Evolutionary conservation across 345 rosid genomes (phyloP).

Genomic region (Melaleuca quinquenervia): DNA sequence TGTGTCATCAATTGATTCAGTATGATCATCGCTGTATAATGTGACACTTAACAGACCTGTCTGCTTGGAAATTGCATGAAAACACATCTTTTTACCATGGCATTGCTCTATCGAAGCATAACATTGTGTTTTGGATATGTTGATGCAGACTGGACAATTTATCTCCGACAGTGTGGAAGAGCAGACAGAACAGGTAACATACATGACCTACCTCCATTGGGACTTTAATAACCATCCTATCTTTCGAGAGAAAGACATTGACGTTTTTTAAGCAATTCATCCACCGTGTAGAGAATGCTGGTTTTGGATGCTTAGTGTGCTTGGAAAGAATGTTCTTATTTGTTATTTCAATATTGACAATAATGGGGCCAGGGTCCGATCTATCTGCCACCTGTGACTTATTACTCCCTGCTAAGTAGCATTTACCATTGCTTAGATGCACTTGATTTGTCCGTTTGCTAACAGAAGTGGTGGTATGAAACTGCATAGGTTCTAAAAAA

Average conservation of each 20-base stretch:
- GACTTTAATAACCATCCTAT: background rate
- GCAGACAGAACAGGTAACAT: slow-evolving; percentile 77
- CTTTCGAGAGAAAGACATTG: background rate
- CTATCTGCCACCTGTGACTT: background rate
- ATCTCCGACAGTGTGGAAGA: slow-evolving; percentile 59
- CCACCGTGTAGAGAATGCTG: background rate
- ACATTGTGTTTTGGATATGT: background rate
- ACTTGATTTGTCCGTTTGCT: background rate
- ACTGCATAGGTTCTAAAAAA: slow-evolving; percentile 35
- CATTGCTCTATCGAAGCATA: background rate
- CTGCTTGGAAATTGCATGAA: background rate
- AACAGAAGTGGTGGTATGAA: background rate
- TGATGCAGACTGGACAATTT: slow-evolving; percentile 64
- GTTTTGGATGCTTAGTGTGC: background rate
- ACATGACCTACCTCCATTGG: background rate
- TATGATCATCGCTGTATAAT: background rate
- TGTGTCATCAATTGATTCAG: background rate
- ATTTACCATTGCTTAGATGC: background rate
- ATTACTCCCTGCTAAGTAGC: background rate
- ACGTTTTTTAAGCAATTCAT: background rate
- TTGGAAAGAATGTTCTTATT: background rate
- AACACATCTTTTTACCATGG: background rate
- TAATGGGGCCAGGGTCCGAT: background rate
- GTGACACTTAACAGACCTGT: background rate
- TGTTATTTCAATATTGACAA: background rate